Evolutionary conservation across 306 rosid species (phyloP), one percentile per base, ranked within the genome.

Genomic region (Prinsepia uniflora): DNA sequence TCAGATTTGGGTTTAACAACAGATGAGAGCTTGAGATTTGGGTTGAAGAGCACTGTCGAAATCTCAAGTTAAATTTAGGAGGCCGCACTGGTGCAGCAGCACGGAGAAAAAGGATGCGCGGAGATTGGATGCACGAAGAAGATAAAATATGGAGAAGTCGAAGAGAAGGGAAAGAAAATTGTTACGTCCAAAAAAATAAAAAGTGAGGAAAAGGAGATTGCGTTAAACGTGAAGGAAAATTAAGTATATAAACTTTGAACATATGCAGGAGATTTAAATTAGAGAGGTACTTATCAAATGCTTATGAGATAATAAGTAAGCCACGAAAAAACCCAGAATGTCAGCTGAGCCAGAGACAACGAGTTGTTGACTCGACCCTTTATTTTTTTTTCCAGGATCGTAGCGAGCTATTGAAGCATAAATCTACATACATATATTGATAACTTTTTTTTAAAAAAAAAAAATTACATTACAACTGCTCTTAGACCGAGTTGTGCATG

Each of bases 331-430:
- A 50, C 5, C 70, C 68, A 52, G 15, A 50, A 73, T 70, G 45
- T 70, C 48, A 30, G 30, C 60, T 39, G 61, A 18, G 69, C 24
- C 54, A 82, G 96, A 86, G 89, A 75, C 89, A 88, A 84, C 90
- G 78, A 86, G 83, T 39, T 67, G 89, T 81, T 86, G 92, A 54
- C 87, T 85, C 90, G 77, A 81, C 76, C 68, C 70, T 77, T 49
- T 65, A 30, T 30, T 30, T 30, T 2, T 24, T 30, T 30, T 30
- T 2, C 43, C 48, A 48, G 34, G 63, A 76, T 70, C 55, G 57
- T 53, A 71, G 59, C 20, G 65, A 52, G 42, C 53, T 44, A 81
- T 20, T 65, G 62, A 63, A 58, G 73, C 65, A 63, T 60, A 76
- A 67, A 69, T 18, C 52, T 46, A 75, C 36, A 30, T 52, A n/a